phyloP scores from a whole-genome alignment of 1,284 basidiomycete genomes.

The Peniophora sp. region DNA sequence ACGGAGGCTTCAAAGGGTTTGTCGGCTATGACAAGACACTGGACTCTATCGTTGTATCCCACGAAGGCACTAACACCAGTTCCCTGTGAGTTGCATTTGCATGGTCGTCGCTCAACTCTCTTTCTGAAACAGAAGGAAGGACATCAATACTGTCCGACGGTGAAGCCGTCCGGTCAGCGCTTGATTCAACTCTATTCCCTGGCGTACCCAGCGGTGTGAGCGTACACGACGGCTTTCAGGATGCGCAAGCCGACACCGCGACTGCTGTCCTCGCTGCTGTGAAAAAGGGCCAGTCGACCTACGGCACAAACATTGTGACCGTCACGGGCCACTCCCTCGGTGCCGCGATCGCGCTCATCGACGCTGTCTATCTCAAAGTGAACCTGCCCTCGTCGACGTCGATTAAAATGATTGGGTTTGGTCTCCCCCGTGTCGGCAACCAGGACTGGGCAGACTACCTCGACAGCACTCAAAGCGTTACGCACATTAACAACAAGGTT shows the following conservation, averaged over 20 bases:
- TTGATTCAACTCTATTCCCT: conserved; percentile 27
- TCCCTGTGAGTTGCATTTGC: background rate
- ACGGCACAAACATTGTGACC: conserved; percentile 34
- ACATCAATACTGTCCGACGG: conserved; percentile 23
- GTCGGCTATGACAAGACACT: conserved; percentile 5
- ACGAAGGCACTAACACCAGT: conserved; percentile 25
- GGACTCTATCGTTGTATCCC: conserved; percentile 24
- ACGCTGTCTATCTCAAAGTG: conserved; percentile 28
- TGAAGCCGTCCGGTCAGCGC: conserved; percentile 15
- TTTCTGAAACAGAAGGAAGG: conserved; percentile 11
- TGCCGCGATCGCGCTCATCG: conserved; percentile 45
- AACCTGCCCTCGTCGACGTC: conserved; percentile 21
- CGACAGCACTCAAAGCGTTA: conserved; percentile 32
- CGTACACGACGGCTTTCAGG: conserved; percentile 27
- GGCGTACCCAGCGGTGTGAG: conserved; percentile 18
- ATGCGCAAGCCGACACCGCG: conserved; percentile 33
- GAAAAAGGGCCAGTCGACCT: conserved; percentile 29
- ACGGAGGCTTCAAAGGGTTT: conserved; percentile 32
- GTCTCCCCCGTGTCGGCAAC: conserved; percentile 61
- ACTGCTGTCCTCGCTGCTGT: conserved; percentile 40
- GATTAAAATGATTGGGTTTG: conserved; percentile 33
- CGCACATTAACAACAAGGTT: conserved; percentile 40
- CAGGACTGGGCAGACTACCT: conserved; percentile 51
- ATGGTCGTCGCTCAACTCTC: background rate
- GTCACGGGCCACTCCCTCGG: conserved; percentile 50